A percentile compares a stretch with the other conserved stretches of the same genome.
phyloP scores from a whole-genome alignment of 179 eudicot genomes.

The Nepenthes alata region DNA sequence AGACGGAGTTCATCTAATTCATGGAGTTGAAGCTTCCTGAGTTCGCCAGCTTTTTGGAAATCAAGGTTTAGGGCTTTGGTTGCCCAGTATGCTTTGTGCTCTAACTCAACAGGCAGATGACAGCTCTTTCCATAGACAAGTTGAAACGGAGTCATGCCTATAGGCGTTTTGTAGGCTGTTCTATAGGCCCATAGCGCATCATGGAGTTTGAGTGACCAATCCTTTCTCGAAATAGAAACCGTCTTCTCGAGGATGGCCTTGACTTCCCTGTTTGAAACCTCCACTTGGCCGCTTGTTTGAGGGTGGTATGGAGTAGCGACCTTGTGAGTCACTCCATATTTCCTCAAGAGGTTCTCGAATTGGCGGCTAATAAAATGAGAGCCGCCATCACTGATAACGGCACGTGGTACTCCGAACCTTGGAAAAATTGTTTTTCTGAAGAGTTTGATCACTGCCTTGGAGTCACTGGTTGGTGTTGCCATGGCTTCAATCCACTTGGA shows the following conservation, averaged over 20 bases:
- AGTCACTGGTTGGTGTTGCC: not conserved
- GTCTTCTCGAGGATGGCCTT: not conserved
- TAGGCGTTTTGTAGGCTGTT: not conserved
- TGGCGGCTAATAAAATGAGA: not conserved
- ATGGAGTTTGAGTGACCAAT: constrained; percentile 1
- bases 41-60: not conserved
- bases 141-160: not conserved
- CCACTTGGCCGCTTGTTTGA: constrained; percentile 1
- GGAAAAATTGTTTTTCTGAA: not conserved
- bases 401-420: not conserved
- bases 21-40: not conserved
- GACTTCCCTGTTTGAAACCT: not conserved
- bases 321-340: constrained; percentile 1
- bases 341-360: not conserved
- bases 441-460: not conserved
- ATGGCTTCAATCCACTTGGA: constrained; percentile 1
- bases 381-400: not conserved
- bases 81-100: constrained; percentile 3
- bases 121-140: constrained; percentile 2
- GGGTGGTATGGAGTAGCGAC: constrained; percentile 1
- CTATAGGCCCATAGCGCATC: constrained; percentile 4
- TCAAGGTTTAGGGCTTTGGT: not conserved
- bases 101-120: constrained; percentile 2
- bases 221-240: not conserved
- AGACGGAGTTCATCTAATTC: not conserved